A percentile compares a stretch with the other conserved stretches of the same genome.
Conservation (phyloP, 1,284 basidiomycete genomes). For the Heliocybe sulcata region DNA sequence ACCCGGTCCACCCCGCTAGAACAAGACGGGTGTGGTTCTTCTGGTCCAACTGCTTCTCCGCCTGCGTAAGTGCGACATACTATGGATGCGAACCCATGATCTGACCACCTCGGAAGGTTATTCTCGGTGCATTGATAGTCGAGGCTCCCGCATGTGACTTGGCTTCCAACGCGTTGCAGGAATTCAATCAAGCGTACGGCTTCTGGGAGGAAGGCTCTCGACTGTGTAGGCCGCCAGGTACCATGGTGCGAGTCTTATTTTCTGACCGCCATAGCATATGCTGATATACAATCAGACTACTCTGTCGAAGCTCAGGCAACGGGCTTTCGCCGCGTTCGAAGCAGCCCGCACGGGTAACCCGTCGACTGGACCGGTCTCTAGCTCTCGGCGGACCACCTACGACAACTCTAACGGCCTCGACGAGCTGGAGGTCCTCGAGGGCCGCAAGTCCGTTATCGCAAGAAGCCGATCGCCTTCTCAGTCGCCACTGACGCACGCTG, state of each 20-base stretch:
- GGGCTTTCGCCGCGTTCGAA: conserved; percentile 14
- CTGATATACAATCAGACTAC: conserved; percentile 7
- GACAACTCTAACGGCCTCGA: conserved; percentile 15
- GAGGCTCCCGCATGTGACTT: conserved; percentile 37
- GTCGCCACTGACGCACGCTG: not conserved
- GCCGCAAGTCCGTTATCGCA: conserved; percentile 27
- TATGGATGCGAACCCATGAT: not conserved
- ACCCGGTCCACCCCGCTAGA: conserved; percentile 26
- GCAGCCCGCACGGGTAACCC: conserved; percentile 4
- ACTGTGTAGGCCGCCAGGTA: conserved; percentile 29
- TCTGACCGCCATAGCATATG: not conserved
- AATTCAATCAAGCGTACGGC: conserved; percentile 28
- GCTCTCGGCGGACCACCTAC: not conserved
- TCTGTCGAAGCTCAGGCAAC: conserved; percentile 15
- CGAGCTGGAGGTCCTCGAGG: conserved; percentile 29
- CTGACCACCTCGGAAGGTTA: conserved; percentile 24
- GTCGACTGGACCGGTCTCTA: not conserved
- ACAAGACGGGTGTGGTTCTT: conserved; percentile 37
- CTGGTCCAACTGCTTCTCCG: conserved; percentile 43
- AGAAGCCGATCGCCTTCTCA: conserved; percentile 17
- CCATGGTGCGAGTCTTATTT: conserved; percentile 24
- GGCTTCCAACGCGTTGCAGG: conserved; percentile 28
- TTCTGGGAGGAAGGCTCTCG: conserved; percentile 36
- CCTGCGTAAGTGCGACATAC: conserved; percentile 29
- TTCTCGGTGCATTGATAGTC: conserved; percentile 38